phyloP scores from a whole-genome alignment of 495 filamentous ascomycete genomes.

The Penicillium robsamsonii region DNA sequence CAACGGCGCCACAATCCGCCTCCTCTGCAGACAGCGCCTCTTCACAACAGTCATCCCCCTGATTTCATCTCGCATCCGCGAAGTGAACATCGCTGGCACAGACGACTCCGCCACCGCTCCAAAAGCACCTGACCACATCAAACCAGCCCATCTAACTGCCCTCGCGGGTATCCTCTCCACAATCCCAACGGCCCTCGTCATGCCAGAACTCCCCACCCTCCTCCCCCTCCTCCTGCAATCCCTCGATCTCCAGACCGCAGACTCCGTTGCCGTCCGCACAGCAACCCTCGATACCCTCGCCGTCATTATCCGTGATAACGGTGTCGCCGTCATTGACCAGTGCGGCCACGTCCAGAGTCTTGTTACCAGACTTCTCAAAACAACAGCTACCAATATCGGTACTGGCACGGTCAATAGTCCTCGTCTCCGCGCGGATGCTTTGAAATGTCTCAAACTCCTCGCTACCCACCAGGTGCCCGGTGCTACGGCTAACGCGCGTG shows the following conservation, averaged over 20 bases:
- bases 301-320: slow-evolving; percentile 58
- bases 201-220: slow-evolving; percentile 57
- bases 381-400: slow-evolving; percentile 26
- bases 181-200: slow-evolving; percentile 58
- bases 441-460: slow-evolving; percentile 57
- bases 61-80: slow-evolving; percentile 55
- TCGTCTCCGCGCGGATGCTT: slow-evolving; percentile 49
- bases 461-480: slow-evolving; percentile 38
- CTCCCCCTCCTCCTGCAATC: slow-evolving; percentile 68
- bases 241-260: slow-evolving; percentile 57
- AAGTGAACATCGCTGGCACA: slow-evolving; percentile 36
- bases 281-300: slow-evolving; percentile 61
- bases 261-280: slow-evolving; percentile 54
- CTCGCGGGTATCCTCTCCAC: slow-evolving; percentile 62
- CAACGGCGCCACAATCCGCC: slow-evolving; percentile 63
- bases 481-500: slow-evolving; percentile 31
- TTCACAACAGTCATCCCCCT: slow-evolving; percentile 61
- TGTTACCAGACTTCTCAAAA: slow-evolving; percentile 56
- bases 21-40: slow-evolving; percentile 63
- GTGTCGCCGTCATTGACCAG: slow-evolving; percentile 48
- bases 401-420: slow-evolving; percentile 31
- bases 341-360: slow-evolving; percentile 61
- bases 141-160: slow-evolving; percentile 65
- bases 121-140: slow-evolving; percentile 32
- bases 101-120: slow-evolving; percentile 4